Evolutionary conservation across 257 asterid genomes (phyloP).

Genomic region (Solanum pinnatisectum): DNA sequence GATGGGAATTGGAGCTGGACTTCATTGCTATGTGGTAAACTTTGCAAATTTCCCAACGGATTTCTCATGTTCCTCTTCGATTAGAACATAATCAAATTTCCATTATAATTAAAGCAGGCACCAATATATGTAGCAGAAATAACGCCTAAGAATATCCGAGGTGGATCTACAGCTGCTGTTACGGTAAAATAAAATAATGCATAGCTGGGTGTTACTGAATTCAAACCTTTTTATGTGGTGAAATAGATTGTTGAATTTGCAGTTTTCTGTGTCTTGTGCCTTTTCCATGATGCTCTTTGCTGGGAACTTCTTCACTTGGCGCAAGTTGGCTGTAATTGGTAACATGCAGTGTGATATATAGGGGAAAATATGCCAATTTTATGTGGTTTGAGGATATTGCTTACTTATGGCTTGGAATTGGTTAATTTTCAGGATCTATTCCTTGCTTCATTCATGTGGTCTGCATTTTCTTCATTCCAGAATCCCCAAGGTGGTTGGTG

Average conservation of each 20-base stretch:
- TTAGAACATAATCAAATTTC: neutral
- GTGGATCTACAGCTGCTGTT: slow-evolving; percentile 10
- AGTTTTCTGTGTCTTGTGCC: slow-evolving; percentile 1
- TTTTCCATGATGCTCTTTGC: slow-evolving; percentile 5
- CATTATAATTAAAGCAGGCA: slow-evolving; percentile 1
- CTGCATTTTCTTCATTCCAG: slow-evolving; percentile 13
- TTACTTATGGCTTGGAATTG: neutral
- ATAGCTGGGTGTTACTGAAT: neutral
- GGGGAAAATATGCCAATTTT: neutral
- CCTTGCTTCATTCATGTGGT: slow-evolving; percentile 10
- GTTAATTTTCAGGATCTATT: slow-evolving; percentile 4
- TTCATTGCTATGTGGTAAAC: slow-evolving; percentile 17
- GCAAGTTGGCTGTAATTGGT: slow-evolving; percentile 15
- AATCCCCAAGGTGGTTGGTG: slow-evolving; percentile 25
- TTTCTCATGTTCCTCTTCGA: neutral
- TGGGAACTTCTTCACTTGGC: slow-evolving; percentile 16
- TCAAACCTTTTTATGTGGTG: neutral
- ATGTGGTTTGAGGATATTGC: neutral
- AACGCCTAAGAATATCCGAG: slow-evolving; percentile 11
- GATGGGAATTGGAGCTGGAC: slow-evolving; percentile 13
- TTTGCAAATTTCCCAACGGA: neutral
- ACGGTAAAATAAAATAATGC: neutral
- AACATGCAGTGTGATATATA: neutral
- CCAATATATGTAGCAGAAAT: slow-evolving; percentile 17
- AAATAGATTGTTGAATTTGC: neutral